Evolutionary conservation across 768 basidiomycete genomes (phyloP).

Genomic region (Mycena amicta): DNA sequence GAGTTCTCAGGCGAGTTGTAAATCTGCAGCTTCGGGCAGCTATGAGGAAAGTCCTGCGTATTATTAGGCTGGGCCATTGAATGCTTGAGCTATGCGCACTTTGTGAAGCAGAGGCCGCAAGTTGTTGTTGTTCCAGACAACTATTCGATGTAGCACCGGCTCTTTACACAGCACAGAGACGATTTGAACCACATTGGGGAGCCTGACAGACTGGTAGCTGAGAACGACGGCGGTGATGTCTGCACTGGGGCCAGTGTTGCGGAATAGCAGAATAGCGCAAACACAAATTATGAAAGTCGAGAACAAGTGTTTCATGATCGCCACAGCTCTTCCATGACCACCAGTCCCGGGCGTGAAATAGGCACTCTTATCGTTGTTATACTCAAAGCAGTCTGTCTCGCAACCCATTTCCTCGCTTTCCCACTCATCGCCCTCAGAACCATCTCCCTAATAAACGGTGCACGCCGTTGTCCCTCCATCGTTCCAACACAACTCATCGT

Average conservation of each 20-base stretch:
- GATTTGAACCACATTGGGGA: conserved; percentile 62
- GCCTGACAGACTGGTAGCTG: conserved; percentile 72
- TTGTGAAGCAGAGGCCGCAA: conserved; percentile 39
- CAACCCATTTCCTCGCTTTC: conserved; percentile 13
- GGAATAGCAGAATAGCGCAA: conserved; percentile 14
- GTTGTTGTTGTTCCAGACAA: conserved; percentile 67
- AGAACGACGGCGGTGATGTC: conserved; percentile 60
- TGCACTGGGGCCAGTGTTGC: conserved; percentile 12
- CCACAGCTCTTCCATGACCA: conserved; percentile 46
- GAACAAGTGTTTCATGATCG: background rate
- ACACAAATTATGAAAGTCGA: conserved; percentile 1
- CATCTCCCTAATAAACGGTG: conserved; percentile 81
- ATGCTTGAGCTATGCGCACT: conserved; percentile 34
- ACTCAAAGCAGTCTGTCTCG: conserved; percentile 80
- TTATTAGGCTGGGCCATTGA: background rate
- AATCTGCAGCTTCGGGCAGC: conserved; percentile 55
- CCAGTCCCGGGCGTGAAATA: conserved; percentile 69
- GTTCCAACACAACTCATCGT: conserved; percentile 1
- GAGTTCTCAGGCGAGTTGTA: conserved; percentile 59
- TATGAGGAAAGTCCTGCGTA: conserved; percentile 43
- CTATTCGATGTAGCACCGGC: conserved; percentile 47
- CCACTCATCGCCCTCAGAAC: conserved; percentile 52
- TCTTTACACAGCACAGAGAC: conserved; percentile 51
- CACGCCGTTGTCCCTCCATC: no score
- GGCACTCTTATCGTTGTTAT: conserved; percentile 94